These are phyloP conservation scores for Musa troglodytarum DNA, from an alignment of 176 grass and related monocot genomes.

Conservation along the genomic window DNA sequence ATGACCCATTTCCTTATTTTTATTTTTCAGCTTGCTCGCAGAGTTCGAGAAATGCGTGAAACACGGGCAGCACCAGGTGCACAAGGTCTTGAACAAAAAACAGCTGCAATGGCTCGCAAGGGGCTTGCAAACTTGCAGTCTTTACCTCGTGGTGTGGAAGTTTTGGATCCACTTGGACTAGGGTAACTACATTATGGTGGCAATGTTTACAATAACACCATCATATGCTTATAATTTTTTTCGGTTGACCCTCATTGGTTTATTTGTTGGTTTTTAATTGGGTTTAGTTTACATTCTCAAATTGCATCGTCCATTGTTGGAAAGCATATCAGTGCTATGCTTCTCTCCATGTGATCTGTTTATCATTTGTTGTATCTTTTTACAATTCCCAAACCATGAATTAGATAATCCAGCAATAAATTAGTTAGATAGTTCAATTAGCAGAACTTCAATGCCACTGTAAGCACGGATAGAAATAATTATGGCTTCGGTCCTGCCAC, in stretches of 20 bases:
- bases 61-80: slow-evolving; percentile 56
- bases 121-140: slow-evolving; percentile 65
- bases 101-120: slow-evolving; percentile 48
- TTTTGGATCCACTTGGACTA: slow-evolving; percentile 93
- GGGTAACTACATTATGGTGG: slow-evolving; percentile 50
- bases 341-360: too few relatives aligned
- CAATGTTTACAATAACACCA: background rate
- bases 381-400: too few relatives aligned
- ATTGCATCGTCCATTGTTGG: too few relatives aligned
- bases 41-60: slow-evolving; percentile 95
- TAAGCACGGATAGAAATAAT: too few relatives aligned
- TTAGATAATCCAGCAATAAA: too few relatives aligned
- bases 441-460: too few relatives aligned
- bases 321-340: too few relatives aligned
- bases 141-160: slow-evolving; percentile 92
- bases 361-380: too few relatives aligned
- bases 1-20: slow-evolving; percentile 13
- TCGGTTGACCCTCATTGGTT: background rate
- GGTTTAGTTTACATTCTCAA: background rate
- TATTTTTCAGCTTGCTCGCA: slow-evolving; percentile 62
- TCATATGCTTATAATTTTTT: background rate
- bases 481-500: too few relatives aligned
- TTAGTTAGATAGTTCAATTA: too few relatives aligned
- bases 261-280: background rate
- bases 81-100: slow-evolving; percentile 73